Conservation (phyloP, 2,329 filamentous ascomycete genomes). For the Curvularia verruculosa region DNA sequence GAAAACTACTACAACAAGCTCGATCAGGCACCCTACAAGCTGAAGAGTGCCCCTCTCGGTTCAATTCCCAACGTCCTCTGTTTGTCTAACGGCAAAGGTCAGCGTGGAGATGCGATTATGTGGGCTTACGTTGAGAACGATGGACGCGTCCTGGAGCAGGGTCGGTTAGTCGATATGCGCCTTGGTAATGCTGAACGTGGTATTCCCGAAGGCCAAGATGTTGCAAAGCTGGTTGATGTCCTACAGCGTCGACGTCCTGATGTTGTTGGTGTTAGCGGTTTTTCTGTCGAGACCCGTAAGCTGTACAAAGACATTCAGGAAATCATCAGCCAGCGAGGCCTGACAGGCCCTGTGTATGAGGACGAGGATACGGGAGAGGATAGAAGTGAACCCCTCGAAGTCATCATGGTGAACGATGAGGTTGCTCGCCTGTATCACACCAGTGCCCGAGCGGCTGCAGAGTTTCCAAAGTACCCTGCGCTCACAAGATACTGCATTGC, state of each 20-base stretch:
- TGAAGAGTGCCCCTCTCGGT: conserved; percentile 87
- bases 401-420: conserved; percentile 93
- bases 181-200: conserved; percentile 69
- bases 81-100: conserved; percentile 83
- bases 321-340: conserved; percentile 75
- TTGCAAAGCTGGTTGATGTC: conserved; percentile 76
- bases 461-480: conserved; percentile 80
- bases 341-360: conserved; percentile 81
- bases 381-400: conserved; percentile 79
- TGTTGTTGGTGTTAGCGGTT: conserved; percentile 87
- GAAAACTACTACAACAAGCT: conserved; percentile 88
- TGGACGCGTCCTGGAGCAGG: conserved; percentile 84
- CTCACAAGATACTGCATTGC: conserved; percentile 89
- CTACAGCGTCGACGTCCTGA: conserved; percentile 83
- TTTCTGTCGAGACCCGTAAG: conserved; percentile 83
- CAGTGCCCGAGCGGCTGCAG: conserved; percentile 76
- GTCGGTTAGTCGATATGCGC: conserved; percentile 81
- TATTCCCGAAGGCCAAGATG: conserved; percentile 67
- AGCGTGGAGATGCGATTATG: conserved; percentile 78
- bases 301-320: conserved; percentile 81
- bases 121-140: conserved; percentile 96
- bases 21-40: conserved; percentile 95
- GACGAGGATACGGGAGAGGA: conserved; percentile 75
- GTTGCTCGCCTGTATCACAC: conserved; percentile 96
- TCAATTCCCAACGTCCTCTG: conserved; percentile 86